These are phyloP conservation scores for Termitomyces sp. DNA, from an alignment of 768 basidiomycete genomes.

Conservation along the genomic window DNA sequence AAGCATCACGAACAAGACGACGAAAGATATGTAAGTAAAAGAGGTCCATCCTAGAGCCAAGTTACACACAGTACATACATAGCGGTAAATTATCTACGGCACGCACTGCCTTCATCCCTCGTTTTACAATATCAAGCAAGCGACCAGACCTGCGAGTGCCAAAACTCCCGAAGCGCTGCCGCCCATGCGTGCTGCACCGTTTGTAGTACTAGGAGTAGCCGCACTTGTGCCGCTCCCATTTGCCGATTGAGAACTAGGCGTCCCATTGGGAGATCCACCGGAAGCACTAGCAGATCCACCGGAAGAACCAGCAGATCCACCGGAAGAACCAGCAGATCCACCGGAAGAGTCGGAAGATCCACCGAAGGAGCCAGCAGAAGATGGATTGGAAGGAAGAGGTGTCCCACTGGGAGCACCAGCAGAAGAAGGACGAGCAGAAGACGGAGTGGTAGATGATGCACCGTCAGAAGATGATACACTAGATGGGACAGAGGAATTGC, in stretches of 20 bases:
- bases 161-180: slow-evolving; percentile 29
- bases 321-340: neutral
- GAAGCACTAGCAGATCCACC: neutral
- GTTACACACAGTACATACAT: neutral
- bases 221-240: neutral
- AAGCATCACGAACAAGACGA: neutral
- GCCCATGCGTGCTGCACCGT: slow-evolving; percentile 19
- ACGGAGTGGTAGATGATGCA: neutral
- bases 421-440: neutral
- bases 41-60: neutral
- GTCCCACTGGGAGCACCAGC: too few relatives aligned
- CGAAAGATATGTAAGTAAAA: neutral
- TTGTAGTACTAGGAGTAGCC: neutral
- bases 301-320: neutral
- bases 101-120: neutral
- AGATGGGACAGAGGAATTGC: neutral
- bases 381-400: neutral
- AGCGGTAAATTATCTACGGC: neutral
- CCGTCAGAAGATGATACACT: slow-evolving; percentile 1
- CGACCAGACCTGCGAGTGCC: slow-evolving; percentile 24
- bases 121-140: slow-evolving; percentile 25
- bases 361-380: neutral
- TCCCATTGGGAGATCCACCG: neutral
- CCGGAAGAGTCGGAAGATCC: neutral
- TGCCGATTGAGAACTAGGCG: neutral